Base-by-base conservation (phyloP, 768 basidiomycete genomes). In the Chalciporus piperatus region DNA sequence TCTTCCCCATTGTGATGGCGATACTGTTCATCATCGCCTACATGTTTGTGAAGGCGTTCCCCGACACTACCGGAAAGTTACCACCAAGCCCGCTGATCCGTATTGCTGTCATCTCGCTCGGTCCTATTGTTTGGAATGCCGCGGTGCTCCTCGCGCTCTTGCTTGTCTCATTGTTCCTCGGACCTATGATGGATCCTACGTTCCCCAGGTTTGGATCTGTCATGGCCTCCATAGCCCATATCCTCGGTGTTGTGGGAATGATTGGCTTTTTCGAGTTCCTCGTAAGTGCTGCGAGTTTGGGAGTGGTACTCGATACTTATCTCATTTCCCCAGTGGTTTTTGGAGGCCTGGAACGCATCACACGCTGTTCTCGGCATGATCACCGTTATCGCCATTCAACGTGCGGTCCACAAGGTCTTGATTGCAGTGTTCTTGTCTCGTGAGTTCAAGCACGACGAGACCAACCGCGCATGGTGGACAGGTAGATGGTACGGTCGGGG, bases 401-500 rank as follows among this genome's bases (percentile, higher is more conserved):
- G 97, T 45, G 89, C 89, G 16, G 73, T 98, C 54, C 87, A 95
- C 81, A 98, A 98, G 78, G 78, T 93, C 52, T 75, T 97, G 50
- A 98, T 99, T 63, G 78, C 95, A 0, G 87, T 96, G 54, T 93
- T 95, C 82, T 75, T 98, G 33, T 89, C 94, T 37, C 88, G 97
- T 56, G 97, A 99, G 71, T 97, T 97, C 81, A 99, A 99, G 75
- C 94, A 98, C 67, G 97, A 99, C 67, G 95, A 98, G 72, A 95
- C 92, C 32, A 98, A 98, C 73, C 80, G 92, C 23, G 95, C 95
- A 7, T 99, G 96, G 96, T 99, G 97, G 97, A 96, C 95, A 28
- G 95, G 94, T 42, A 78, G 85, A 65, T 98, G 97, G 97, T 96
- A 94, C 68, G 95, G 95, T 39, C 86, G 94, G 45, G 93, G 93